phyloP scores from a whole-genome alignment of 208 protist species.

The Vickermania spadyakhi region DNA sequence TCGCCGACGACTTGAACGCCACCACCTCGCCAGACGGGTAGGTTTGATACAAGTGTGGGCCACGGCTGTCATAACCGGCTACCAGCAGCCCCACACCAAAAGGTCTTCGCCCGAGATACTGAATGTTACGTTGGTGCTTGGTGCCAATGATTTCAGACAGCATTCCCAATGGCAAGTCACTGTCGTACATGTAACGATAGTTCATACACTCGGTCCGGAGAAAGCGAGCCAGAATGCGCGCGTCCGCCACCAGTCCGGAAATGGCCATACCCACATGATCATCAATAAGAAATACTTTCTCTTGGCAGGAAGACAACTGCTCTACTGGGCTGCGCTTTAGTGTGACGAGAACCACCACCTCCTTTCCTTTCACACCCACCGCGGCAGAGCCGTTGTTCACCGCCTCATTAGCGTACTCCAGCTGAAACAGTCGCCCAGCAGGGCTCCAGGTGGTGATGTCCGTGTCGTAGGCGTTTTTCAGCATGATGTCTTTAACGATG shows the following conservation, averaged over 20 bases:
- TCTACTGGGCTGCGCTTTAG: constrained; percentile 90
- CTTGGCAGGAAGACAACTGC: constrained; percentile 97
- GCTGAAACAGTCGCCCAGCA: constrained; percentile 94
- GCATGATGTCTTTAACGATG: too few species aligned
- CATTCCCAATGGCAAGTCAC: constrained; percentile 53
- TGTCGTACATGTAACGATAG: constrained; percentile 92
- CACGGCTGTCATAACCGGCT: constrained; percentile 90
- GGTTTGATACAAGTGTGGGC: constrained; percentile 95
- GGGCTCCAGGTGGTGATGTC: constrained; percentile 99
- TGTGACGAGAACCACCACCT: constrained; percentile 91
- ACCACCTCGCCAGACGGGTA: constrained; percentile 96
- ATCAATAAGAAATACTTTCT: constrained; percentile 98
- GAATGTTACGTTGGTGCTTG: constrained; percentile 97
- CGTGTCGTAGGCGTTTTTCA: constrained; percentile 96
- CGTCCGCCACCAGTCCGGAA: constrained; percentile 97
- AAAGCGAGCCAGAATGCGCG: constrained; percentile 90
- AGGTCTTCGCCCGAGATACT: constrained; percentile 92
- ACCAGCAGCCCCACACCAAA: constrained; percentile 99
- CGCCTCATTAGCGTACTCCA: constrained; percentile 99
- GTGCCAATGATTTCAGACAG: constrained; percentile 81
- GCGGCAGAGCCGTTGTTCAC: constrained; percentile 98
- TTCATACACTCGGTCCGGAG: constrained; percentile 97
- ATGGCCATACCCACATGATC: constrained; percentile 98
- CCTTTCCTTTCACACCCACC: constrained; percentile 95
- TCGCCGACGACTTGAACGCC: constrained; percentile 97